phyloP scores from a whole-genome alignment of 2,329 filamentous ascomycete species.

The Phialocephala subalpina region DNA sequence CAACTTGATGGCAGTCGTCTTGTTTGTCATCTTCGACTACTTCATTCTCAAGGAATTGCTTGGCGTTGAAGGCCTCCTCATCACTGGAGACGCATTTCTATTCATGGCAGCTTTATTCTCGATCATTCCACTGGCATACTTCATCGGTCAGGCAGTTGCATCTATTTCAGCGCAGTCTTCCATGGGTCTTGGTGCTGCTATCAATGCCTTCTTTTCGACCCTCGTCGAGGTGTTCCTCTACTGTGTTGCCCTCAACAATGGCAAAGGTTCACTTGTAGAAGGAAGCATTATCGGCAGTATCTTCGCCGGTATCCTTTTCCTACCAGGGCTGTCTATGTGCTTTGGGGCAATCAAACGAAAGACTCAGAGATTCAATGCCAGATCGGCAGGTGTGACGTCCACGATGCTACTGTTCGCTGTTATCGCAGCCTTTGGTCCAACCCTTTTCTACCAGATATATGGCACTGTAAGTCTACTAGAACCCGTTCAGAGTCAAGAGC shows the following conservation, averaged over 20 bases:
- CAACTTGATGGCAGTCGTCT: slow-evolving; percentile 92
- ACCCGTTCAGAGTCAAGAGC: slow-evolving; percentile 31
- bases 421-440: slow-evolving; percentile 94
- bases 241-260: slow-evolving; percentile 90
- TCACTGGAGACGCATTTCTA: slow-evolving; percentile 86
- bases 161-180: slow-evolving; percentile 98
- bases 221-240: slow-evolving; percentile 98
- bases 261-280: slow-evolving; percentile 92
- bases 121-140: slow-evolving; percentile 96
- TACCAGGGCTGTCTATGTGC: slow-evolving; percentile 97
- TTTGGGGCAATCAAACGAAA: slow-evolving; percentile 98
- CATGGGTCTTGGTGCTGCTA: slow-evolving; percentile 95
- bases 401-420: slow-evolving; percentile 98
- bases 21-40: slow-evolving; percentile 95
- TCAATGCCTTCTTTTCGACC: slow-evolving; percentile 98
- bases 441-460: slow-evolving; percentile 98
- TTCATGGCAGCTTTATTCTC: slow-evolving; percentile 87
- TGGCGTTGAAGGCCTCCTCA: slow-evolving; percentile 69
- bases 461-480: slow-evolving; percentile 70
- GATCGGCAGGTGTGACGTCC: slow-evolving; percentile 93
- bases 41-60: slow-evolving; percentile 76
- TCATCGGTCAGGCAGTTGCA: slow-evolving; percentile 97
- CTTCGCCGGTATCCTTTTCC: slow-evolving; percentile 93
- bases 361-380: slow-evolving; percentile 97
- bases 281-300: slow-evolving; percentile 98